Conservation (phyloP, 345 rosid species). For the Gossypium herbaceum region DNA sequence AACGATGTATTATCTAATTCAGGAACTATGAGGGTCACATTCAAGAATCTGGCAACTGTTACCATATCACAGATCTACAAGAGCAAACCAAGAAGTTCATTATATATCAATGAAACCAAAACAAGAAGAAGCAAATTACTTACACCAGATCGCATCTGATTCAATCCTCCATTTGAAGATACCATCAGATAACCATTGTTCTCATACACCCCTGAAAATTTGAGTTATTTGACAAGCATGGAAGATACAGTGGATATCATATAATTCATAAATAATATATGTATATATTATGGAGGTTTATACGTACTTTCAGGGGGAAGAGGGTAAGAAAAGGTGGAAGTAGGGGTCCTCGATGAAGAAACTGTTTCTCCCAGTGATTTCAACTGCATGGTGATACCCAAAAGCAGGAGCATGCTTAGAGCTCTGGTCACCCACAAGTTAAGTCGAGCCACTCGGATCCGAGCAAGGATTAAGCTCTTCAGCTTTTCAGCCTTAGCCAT, state of each 20-base stretch:
- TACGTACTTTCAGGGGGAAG: conserved; percentile 20
- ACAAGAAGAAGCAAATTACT: neutral
- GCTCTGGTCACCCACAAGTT: conserved; percentile 20
- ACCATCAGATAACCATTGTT: conserved; percentile 32
- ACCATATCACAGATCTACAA: conserved; percentile 38
- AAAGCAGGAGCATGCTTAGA: conserved; percentile 10
- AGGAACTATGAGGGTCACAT: conserved; percentile 33
- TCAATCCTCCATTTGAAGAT: conserved; percentile 38
- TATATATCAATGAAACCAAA: neutral
- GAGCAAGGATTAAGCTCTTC: conserved; percentile 7
- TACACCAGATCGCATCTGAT: conserved; percentile 40
- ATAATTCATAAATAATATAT: no score
- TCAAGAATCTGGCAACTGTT: conserved; percentile 29
- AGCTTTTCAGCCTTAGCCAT: conserved; percentile 19
- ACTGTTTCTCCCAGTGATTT: conserved; percentile 7
- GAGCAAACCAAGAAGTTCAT: neutral
- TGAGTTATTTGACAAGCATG: neutral
- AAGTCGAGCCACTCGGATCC: conserved; percentile 14
- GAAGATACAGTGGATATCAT: no score
- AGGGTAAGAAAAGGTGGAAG: neutral
- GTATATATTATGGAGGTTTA: neutral
- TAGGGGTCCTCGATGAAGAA: neutral
- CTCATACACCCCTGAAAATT: conserved; percentile 23
- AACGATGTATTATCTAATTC: conserved; percentile 34
- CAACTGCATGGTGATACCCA: conserved; percentile 22